Percentiles rank a stretch among this genome's conserved stretches.
These are phyloP conservation scores for Ochromonas danica DNA, from an alignment of 108 stramenopile species.

Conservation along the genomic window DNA sequence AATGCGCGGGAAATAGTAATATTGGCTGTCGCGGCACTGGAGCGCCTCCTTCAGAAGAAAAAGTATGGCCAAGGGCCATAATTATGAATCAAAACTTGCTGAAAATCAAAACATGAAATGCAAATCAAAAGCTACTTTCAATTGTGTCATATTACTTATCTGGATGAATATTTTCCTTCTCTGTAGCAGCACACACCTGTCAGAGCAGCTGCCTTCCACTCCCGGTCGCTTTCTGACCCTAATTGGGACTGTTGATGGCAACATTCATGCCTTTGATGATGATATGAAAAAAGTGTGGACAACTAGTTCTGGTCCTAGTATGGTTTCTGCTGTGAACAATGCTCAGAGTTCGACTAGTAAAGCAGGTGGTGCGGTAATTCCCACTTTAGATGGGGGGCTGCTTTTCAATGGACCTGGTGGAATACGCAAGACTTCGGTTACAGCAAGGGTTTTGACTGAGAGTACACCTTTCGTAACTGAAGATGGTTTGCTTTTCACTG, in stretches of 20 bases:
- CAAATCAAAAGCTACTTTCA: no score
- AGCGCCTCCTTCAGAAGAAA: no score
- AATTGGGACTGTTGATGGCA: slow-evolving; percentile 17
- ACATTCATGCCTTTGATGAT: slow-evolving; percentile 6
- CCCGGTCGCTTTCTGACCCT: not conserved
- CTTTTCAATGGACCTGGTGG: not conserved
- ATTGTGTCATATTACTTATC: no score
- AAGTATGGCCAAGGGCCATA: no score
- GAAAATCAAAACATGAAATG: no score
- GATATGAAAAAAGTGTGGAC: not conserved
- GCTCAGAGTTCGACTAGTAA: not conserved
- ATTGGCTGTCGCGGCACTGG: no score
- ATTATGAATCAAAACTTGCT: no score
- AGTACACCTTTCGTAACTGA: not conserved
- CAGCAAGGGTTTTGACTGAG: slow-evolving; percentile 1
- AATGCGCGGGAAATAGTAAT: no score
- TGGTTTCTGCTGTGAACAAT: no score
- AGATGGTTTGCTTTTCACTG: slow-evolving; percentile 5
- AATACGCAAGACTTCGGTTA: slow-evolving; percentile 18
- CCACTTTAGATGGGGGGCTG: not conserved
- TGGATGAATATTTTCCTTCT: no score
- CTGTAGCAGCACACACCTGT: no score
- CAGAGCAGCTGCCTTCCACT: no score
- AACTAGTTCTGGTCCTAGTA: not conserved
- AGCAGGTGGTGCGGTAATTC: not conserved